Evolutionary conservation across 495 filamentous ascomycete genomes (phyloP).

Genomic region (Pyrenula massariospora): DNA sequence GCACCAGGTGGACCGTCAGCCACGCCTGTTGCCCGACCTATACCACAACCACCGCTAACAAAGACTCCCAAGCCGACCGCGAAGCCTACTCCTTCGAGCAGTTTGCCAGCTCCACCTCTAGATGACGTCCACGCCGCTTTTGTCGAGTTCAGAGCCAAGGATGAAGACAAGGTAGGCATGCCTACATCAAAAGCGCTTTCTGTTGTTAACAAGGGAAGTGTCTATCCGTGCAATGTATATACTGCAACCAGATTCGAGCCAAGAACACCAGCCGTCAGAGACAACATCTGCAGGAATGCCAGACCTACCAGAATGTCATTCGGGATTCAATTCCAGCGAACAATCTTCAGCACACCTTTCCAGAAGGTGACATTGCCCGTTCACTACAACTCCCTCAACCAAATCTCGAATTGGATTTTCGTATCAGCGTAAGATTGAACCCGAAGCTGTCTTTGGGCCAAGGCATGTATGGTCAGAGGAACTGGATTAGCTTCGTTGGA

Average conservation of each 20-base stretch:
- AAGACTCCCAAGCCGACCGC: conserved; percentile 30
- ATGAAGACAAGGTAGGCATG: conserved; percentile 40
- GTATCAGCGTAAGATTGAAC: conserved; percentile 50
- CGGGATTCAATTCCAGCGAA: conserved; percentile 48
- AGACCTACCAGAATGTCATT: conserved; percentile 44
- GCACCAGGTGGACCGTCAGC: conserved; percentile 20
- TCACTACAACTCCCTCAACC: conserved; percentile 44
- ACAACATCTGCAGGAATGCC: conserved; percentile 41
- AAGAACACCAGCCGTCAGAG: conserved; percentile 47
- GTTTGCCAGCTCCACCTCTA: conserved; percentile 31
- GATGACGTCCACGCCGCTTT: conserved; percentile 45
- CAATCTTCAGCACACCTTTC: conserved; percentile 43
- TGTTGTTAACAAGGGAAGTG: conserved; percentile 21
- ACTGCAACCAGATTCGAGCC: conserved; percentile 44
- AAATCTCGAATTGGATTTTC: conserved; percentile 46
- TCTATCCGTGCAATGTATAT: conserved; percentile 46
- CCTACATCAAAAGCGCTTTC: not conserved
- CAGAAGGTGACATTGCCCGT: conserved; percentile 39
- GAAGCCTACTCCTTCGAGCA: conserved; percentile 22
- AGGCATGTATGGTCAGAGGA: conserved; percentile 43
- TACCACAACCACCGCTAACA: conserved; percentile 18
- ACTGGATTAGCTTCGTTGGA: conserved; percentile 45
- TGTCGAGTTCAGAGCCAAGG: conserved; percentile 45
- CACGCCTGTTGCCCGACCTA: conserved; percentile 15
- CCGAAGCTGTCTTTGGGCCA: conserved; percentile 40